phyloP scores from a whole-genome alignment of 768 basidiomycete species.

The Trametopsis cervina region DNA sequence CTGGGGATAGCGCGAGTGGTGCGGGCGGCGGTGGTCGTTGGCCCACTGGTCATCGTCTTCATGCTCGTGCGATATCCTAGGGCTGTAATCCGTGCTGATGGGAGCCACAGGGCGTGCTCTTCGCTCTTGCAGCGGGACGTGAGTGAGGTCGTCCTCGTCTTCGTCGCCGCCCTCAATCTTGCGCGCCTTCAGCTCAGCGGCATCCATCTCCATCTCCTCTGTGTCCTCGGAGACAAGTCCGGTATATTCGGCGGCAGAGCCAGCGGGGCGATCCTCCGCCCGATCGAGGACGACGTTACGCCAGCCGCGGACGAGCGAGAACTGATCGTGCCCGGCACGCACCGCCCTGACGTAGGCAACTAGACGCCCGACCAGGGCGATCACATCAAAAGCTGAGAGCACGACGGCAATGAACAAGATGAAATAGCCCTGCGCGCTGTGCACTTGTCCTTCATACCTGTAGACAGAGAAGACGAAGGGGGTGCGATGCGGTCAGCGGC shows the following conservation, averaged over 20 bases:
- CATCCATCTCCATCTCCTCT: conserved; percentile 44
- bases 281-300: conserved; percentile 46
- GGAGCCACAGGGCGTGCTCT: conserved; percentile 18
- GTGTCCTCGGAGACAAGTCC: conserved; percentile 49
- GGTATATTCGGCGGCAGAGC: conserved; percentile 42
- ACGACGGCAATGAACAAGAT: conserved; percentile 38
- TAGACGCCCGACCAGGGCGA: conserved; percentile 43
- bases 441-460: conserved; percentile 64
- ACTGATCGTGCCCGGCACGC: conserved; percentile 31
- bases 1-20: conserved; percentile 35
- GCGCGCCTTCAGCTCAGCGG: conserved; percentile 32
- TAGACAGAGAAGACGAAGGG: too few species aligned
- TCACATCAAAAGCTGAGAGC: conserved; percentile 49
- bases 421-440: conserved; percentile 58
- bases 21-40: conserved; percentile 31
- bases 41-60: conserved; percentile 48
- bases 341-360: conserved; percentile 36
- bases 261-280: conserved; percentile 22
- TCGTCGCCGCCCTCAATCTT: conserved; percentile 14
- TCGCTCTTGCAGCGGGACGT: conserved; percentile 11
- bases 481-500: conserved; percentile 1
- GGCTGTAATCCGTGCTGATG: conserved; percentile 18
- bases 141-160: conserved; percentile 4
- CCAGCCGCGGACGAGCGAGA: conserved; percentile 49
- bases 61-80: conserved; percentile 21